These are phyloP conservation scores for Termitomyces sp. DNA, from an alignment of 768 basidiomycete species.

Conservation along the genomic window DNA sequence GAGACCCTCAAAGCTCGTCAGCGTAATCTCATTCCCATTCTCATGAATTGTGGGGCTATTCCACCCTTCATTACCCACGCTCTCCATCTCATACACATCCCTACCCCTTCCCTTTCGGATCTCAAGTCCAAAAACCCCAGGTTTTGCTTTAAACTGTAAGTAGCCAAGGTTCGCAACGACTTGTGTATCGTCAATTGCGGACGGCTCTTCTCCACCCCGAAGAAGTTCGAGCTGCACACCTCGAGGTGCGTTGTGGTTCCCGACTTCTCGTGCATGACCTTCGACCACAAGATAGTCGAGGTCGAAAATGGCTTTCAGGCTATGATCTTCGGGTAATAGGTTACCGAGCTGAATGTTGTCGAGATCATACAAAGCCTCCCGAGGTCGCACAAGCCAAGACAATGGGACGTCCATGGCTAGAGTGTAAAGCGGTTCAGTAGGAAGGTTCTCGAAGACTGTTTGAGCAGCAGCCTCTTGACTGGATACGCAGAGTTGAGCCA, in stretches of 20 bases:
- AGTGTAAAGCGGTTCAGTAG: constrained; percentile 87
- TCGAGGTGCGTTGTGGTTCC: constrained; percentile 67
- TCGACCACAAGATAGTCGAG: constrained; percentile 92
- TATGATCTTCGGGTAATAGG: constrained; percentile 55
- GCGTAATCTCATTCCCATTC: constrained; percentile 69
- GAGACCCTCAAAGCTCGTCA: constrained; percentile 88
- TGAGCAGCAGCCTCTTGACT: constrained; percentile 58
- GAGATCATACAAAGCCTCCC: constrained; percentile 84
- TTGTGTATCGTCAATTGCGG: constrained; percentile 77
- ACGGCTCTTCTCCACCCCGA: constrained; percentile 28
- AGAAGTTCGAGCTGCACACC: constrained; percentile 89
- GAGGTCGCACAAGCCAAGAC: constrained; percentile 92
- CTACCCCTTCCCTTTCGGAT: constrained; percentile 80
- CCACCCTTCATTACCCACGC: constrained; percentile 89
- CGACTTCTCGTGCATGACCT: constrained; percentile 83
- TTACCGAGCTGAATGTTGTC: constrained; percentile 89
- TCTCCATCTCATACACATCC: constrained; percentile 79
- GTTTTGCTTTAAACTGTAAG: constrained; percentile 90
- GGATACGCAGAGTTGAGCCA: background rate
- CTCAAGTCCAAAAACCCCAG: constrained; percentile 80
- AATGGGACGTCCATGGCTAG: constrained; percentile 89
- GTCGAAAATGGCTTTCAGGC: constrained; percentile 76
- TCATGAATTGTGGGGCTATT: constrained; percentile 66
- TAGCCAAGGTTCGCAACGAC: constrained; percentile 96
- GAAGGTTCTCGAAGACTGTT: constrained; percentile 68